Evolutionary conservation across 768 basidiomycete species (phyloP).

Genomic region (Tricholoma terreum): DNA sequence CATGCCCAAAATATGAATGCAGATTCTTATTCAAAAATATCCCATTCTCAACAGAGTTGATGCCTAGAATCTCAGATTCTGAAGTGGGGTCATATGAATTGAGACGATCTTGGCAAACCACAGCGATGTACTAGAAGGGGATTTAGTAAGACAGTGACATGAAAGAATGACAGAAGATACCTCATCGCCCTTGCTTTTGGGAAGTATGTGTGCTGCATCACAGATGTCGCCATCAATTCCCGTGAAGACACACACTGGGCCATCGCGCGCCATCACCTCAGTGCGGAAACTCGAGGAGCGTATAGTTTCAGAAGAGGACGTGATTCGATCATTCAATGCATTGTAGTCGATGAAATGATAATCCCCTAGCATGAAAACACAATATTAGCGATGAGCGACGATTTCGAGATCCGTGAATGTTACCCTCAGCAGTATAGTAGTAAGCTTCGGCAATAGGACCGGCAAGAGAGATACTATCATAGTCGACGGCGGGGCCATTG

Average conservation of each 20-base stretch:
- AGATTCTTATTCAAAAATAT: neutral
- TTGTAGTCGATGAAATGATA: too few species aligned
- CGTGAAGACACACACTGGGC: neutral
- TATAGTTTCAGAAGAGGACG: neutral
- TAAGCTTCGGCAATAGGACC: too few species aligned
- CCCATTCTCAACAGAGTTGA: too few species aligned
- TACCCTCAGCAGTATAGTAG: too few species aligned
- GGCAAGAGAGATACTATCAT: too few species aligned
- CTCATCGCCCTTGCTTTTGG: neutral
- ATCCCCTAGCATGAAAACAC: too few species aligned
- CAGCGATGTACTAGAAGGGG: too few species aligned
- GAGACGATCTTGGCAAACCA: neutral
- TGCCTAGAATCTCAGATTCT: neutral
- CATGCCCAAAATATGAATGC: neutral
- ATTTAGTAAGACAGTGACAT: too few species aligned
- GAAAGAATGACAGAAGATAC: neutral
- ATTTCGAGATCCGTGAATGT: too few species aligned
- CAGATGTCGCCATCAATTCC: neutral
- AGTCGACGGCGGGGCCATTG: constrained; percentile 14
- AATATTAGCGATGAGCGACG: neutral
- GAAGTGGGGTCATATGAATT: neutral
- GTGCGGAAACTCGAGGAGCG: neutral
- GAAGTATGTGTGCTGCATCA: neutral
- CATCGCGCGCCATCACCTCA: too few species aligned
- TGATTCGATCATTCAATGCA: too few species aligned